phyloP scores from a whole-genome alignment of 2,329 filamentous ascomycete species.

The Boeremia lycopersici region DNA sequence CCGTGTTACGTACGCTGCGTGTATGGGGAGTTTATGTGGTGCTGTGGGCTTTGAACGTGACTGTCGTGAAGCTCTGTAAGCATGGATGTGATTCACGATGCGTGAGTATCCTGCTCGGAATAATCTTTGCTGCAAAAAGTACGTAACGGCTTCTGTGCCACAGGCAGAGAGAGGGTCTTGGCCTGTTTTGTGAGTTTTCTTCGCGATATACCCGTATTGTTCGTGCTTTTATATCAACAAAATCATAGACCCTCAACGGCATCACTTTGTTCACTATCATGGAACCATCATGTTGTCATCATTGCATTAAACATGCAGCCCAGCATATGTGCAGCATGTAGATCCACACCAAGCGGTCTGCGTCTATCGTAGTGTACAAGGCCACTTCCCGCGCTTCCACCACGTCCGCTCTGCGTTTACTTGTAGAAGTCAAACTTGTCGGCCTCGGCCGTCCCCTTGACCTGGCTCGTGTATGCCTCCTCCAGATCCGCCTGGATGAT shows the following conservation, averaged over 20 bases:
- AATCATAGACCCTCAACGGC: no score
- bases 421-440: constrained; percentile 76
- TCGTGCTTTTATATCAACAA: no score
- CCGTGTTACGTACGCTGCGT: no score
- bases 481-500: constrained; percentile 97
- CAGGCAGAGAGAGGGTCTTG: no score
- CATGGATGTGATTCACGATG: no score
- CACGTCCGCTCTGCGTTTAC: constrained; percentile 23
- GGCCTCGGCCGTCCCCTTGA: constrained; percentile 78
- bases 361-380: constrained; percentile 32
- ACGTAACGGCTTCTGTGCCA: no score
- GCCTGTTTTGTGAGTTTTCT: no score
- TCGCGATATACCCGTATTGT: no score
- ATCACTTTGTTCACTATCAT: neutral
- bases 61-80: no score
- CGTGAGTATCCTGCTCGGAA: no score
- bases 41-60: neutral
- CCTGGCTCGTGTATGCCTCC: constrained; percentile 95
- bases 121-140: no score
- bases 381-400: constrained; percentile 4
- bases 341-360: constrained; percentile 7
- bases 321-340: constrained; percentile 4
- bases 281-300: neutral
- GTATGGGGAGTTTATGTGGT: neutral
- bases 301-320: constrained; percentile 15